phyloP scores from a whole-genome alignment of 192 early-diverging fungal species.

The Podila epicladia region DNA sequence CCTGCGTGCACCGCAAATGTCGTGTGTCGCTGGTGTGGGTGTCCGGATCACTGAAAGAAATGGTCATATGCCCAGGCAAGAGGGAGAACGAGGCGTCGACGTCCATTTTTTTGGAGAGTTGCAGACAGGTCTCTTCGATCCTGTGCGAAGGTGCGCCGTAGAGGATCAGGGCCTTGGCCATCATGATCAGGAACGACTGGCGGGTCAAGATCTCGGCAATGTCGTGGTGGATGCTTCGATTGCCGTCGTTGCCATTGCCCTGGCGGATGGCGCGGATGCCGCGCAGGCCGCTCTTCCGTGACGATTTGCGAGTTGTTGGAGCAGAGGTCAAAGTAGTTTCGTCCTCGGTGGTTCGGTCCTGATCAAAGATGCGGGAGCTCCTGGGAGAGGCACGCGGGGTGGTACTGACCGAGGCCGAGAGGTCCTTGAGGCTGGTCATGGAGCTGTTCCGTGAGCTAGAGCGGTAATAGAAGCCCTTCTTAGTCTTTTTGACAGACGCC shows the following conservation, averaged over 20 bases:
- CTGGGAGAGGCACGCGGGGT: conserved; percentile 31
- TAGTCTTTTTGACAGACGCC: conserved; percentile 6
- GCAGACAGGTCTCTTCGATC: conserved; percentile 45
- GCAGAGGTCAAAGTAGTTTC: not conserved
- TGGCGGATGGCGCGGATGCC: not conserved
- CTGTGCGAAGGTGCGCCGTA: conserved; percentile 53
- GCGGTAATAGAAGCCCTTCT: conserved; percentile 32
- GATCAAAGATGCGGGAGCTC: conserved; percentile 22
- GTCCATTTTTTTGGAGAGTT: conserved; percentile 34
- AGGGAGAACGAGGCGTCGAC: conserved; percentile 48
- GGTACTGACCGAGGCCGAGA: conserved; percentile 11
- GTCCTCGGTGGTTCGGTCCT: not conserved
- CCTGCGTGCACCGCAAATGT: conserved; percentile 37
- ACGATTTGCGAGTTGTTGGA: not conserved
- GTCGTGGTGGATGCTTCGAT: conserved; percentile 31
- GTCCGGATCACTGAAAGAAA: conserved; percentile 55
- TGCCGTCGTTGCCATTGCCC: conserved; percentile 5
- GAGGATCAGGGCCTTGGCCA: conserved; percentile 39
- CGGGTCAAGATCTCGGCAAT: conserved; percentile 39
- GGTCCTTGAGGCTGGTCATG: conserved; percentile 10
- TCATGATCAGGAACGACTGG: conserved; percentile 49
- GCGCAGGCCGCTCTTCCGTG: not conserved
- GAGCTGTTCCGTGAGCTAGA: conserved; percentile 31
- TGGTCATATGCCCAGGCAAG: conserved; percentile 51
- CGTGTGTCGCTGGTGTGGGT: conserved; percentile 56